Percentiles rank a stretch among this genome's conserved stretches.
Evolutionary conservation across 2,329 filamentous ascomycete species (phyloP).

Genomic region (Cryphonectria radicalis): DNA sequence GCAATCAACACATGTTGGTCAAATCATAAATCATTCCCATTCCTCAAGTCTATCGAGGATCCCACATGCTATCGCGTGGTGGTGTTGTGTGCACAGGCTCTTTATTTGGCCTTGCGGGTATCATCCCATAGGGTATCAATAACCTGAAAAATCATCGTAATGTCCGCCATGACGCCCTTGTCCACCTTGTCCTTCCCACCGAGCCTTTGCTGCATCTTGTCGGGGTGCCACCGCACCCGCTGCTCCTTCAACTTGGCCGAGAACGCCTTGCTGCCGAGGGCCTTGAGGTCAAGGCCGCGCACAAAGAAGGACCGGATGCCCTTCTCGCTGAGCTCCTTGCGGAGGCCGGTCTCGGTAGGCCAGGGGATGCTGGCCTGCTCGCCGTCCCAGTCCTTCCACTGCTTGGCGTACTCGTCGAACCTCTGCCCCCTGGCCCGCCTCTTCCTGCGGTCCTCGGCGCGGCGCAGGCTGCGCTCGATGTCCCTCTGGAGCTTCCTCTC

Average conservation of each 20-base stretch:
- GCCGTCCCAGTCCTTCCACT: conserved; percentile 65
- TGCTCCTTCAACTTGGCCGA: conserved; percentile 73
- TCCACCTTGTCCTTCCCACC: conserved; percentile 74
- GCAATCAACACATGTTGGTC: not conserved
- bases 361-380: conserved; percentile 59
- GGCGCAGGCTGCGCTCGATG: conserved; percentile 70
- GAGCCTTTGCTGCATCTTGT: conserved; percentile 93
- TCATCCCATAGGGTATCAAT: conserved; percentile 82
- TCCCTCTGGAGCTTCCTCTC: conserved; percentile 57
- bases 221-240: conserved; percentile 93
- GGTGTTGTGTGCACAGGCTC: conserved; percentile 10
- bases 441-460: conserved; percentile 66
- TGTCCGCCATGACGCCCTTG: conserved; percentile 71
- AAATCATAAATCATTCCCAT: not conserved
- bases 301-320: conserved; percentile 73
- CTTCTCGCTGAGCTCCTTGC: conserved; percentile 59
- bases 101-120: conserved; percentile 44
- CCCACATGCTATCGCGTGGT: not conserved
- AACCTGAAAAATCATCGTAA: conserved; percentile 91
- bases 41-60: conserved; percentile 1
- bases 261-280: conserved; percentile 50
- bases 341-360: conserved; percentile 70
- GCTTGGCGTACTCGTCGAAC: conserved; percentile 67
- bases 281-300: conserved; percentile 47
- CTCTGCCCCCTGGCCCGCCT: conserved; percentile 58